Evolutionary conservation across 2,329 filamentous ascomycete species (phyloP), one percentile per base, ranked within the genome.

Genomic region (Alternaria incomplexa): DNA sequence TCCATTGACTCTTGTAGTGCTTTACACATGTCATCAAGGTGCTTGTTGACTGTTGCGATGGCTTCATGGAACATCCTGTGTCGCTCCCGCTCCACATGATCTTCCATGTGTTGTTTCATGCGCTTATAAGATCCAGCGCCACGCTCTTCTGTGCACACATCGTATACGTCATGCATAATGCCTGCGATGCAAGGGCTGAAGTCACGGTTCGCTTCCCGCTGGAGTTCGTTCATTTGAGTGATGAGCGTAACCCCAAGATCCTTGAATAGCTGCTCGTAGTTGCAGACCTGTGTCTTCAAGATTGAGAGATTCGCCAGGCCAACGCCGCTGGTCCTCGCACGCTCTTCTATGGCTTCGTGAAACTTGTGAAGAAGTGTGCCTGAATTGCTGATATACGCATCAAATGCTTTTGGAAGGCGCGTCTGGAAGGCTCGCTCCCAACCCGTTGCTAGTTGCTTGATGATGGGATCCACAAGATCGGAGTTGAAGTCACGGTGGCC

Each of bases 191-290:
- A 78, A 0, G 85, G 86, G 0, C 80, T 81, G 59, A 89, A 88
- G 32, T 84, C 78, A 5, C 87, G 84, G 67, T 83, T 89, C 15
- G 84, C 83, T 4, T 86, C 83, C 26, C 84, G 82, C 68, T 88
- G 86, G 5, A 78, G 63, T 6, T 80, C 76, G 0, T 78, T 84
- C 65, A 88, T 82, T 3, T 66, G 65, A 1, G 68, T 67, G 1
- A 77, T 64, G 44, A 84, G 74, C 5, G 64, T 63, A 0, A 56
- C 62, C 3, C 77, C 76, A 0, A 85, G 60, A 7, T 80, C 75
- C 1, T 74, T 70, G 36, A 88, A 80, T 6, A 80, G 75, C 3
- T 75, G 74, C 28, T 82, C 72, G 71, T 85, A 82, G 25, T 73
- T 76, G n/a, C 68, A 50, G 2, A 86, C 73, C 68, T 85, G 80